Base-by-base conservation (phyloP, 305 asterid genomes). In the Nicotiana rustica region DNA sequence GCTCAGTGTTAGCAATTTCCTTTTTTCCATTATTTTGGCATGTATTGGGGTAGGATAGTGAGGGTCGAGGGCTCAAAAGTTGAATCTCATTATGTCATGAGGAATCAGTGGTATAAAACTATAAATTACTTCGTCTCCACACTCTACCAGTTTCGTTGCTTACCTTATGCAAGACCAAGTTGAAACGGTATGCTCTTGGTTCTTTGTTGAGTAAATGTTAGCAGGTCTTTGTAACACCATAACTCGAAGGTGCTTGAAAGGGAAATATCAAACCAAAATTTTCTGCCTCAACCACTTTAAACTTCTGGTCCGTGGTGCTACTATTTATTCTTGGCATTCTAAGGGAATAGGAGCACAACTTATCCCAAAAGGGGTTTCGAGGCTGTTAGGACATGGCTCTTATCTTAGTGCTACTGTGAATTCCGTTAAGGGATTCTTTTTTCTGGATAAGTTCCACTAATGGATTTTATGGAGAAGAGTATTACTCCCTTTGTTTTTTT, bases 21-120 rank as follows among this genome's bases (percentile, higher is more conserved):
- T 71, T 60, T 61, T 70, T 71, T 71, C 41, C 79, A 71, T 44
- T 71, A 59, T 41, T 38, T 44, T 70, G 78, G 60, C 59, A 47
- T 49, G 41, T 49, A 25, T 71, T 71, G 14, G 29, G 44, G 44
- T 49, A 36, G 56, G 79, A 49, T 21, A 14, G 79, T 7, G 25
- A 18, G 64, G 35, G 35, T 73, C 14, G 64, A 75, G 25, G 79
- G 79, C 12, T 73, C 21, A 73, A 14, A 73, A 73, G 62, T 73
- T 49, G 64, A 13, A 25, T 73, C 21, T 49, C 41, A 73, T 21
- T 56, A 73, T 10, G 52, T 73, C 62, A 52, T 2, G 64, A 73
- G 62, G 64, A 73, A 73, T 14, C 21, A 25, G 79, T 73, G 52
- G 64, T 73, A 73, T 49, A 33, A 33, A 2, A 33, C 36, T 33